A percentile compares a stretch with the other conserved stretches of the same genome.
phyloP scores from a whole-genome alignment of 2,329 filamentous ascomycete species.

The Cadophora luteo-olivacea region DNA sequence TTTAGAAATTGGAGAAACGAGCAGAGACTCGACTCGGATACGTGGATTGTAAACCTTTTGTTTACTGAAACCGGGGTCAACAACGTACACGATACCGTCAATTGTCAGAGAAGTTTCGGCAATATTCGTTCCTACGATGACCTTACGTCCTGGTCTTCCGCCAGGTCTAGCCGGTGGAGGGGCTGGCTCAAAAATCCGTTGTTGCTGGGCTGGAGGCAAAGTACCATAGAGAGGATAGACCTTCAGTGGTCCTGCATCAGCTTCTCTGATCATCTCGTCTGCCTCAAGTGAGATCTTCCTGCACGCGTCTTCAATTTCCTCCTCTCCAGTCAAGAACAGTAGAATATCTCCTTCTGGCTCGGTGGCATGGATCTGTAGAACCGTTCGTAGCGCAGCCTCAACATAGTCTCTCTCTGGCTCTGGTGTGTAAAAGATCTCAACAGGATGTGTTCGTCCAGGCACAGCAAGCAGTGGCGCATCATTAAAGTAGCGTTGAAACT shows the following conservation, averaged over 20 bases:
- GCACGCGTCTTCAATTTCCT: constrained; percentile 97
- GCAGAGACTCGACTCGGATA: constrained; percentile 91
- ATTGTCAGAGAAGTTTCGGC: constrained; percentile 98
- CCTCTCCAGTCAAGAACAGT: constrained; percentile 94
- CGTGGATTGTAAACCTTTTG: constrained; percentile 99
- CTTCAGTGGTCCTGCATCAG: constrained; percentile 85
- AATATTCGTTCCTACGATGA: constrained; percentile 95
- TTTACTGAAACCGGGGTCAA: constrained; percentile 99
- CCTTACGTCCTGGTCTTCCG: constrained; percentile 89
- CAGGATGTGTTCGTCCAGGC: constrained; percentile 91
- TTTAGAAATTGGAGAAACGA: constrained; percentile 98
- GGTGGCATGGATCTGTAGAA: constrained; percentile 93
- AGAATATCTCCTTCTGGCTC: constrained; percentile 93
- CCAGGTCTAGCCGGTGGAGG: constrained; percentile 75
- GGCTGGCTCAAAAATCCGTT: constrained; percentile 91
- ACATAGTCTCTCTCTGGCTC: constrained; percentile 97
- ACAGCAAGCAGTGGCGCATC: constrained; percentile 92
- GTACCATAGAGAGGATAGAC: constrained; percentile 96
- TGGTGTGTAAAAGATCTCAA: constrained; percentile 98
- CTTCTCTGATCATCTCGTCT: constrained; percentile 90
- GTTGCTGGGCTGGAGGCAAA: constrained; percentile 89
- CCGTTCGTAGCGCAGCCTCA: constrained; percentile 91
- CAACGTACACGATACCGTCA: constrained; percentile 97
- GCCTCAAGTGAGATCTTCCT: constrained; percentile 89
- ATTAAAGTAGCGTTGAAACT: constrained; percentile 98